phyloP scores from a whole-genome alignment of 1,284 basidiomycete species.

The Pseudozyma tsukubaensis region DNA sequence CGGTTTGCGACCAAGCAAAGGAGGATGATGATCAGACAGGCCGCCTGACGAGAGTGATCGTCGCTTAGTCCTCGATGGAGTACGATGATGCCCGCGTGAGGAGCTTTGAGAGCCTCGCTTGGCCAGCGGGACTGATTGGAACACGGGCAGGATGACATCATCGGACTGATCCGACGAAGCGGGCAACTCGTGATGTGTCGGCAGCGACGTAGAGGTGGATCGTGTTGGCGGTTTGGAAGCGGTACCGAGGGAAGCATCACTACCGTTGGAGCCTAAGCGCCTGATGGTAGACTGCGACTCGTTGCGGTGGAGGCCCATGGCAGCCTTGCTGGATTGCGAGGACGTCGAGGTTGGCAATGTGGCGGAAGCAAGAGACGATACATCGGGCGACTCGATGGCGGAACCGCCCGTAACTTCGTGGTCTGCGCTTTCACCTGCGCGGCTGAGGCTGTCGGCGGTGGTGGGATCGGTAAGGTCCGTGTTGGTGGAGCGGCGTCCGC shows the following conservation, averaged over 20 bases:
- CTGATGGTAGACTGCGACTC: slow-evolving; percentile 71
- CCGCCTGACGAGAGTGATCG: slow-evolving; percentile 77
- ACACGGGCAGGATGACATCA: slow-evolving; percentile 23
- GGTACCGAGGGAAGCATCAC: slow-evolving; percentile 42
- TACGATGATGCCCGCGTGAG: slow-evolving; percentile 74
- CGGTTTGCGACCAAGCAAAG: slow-evolving; percentile 46
- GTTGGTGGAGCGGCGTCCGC: slow-evolving; percentile 53
- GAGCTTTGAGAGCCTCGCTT: slow-evolving; percentile 52
- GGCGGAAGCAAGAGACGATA: not conserved
- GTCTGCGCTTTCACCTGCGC: slow-evolving; percentile 15
- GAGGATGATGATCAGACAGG: slow-evolving; percentile 61
- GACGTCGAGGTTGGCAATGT: slow-evolving; percentile 1
- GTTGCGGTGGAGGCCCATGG: slow-evolving; percentile 66
- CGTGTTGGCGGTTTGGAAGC: slow-evolving; percentile 17
- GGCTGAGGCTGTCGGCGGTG: slow-evolving; percentile 43
- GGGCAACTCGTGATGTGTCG: slow-evolving; percentile 56
- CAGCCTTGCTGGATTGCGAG: slow-evolving; percentile 19
- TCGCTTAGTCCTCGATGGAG: slow-evolving; percentile 91
- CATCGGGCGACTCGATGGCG: not conserved
- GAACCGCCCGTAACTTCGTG: not conserved
- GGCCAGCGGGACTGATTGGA: slow-evolving; percentile 34
- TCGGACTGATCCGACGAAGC: slow-evolving; percentile 13
- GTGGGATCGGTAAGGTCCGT: slow-evolving; percentile 52
- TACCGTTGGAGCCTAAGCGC: slow-evolving; percentile 58
- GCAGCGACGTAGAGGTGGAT: slow-evolving; percentile 41